Base-by-base conservation (phyloP, 352 stramenopile species). In the Phytophthora citricola region DNA sequence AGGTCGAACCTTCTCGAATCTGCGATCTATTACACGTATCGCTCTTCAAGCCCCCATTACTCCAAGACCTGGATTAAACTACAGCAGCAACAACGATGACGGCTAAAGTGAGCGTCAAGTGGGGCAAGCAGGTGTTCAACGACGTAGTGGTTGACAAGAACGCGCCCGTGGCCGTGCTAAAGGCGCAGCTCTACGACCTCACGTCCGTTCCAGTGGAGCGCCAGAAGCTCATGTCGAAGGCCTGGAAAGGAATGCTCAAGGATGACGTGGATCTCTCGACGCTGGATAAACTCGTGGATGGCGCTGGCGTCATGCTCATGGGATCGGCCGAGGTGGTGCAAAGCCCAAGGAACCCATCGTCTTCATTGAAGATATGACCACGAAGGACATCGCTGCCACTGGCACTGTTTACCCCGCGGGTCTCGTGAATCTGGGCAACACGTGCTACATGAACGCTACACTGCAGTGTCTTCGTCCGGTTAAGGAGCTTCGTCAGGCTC, bases 371-470 rank as follows among this genome's bases (percentile, higher is more conserved):
- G 92, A 97, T 65, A 85, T 96, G 74, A 79, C 80, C 8, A 72
- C 70, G 34, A 90, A 89, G 60, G 91, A 97, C 31, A 81, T 97
- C 51, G 90, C 91, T 10, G 73, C 84, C 14, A 77, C 82, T 7
- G 91, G 91, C n/a, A 91, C 86, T 5, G 69, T 93, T 2, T 92
- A 97, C 52, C 97, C 97, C 2, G 93, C 93, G 5, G 96, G 96
- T 1, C 82, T 99, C 24, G 78, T 92, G 49, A 99, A 99, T 66
- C 70, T 99, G 20, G 96, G 96, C 70, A 93, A 96, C 66, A 96
- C 88, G 50, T 96, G 88, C 69, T 96, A 94, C 78, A 94, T 99
- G 80, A 99, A 99, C 72, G 93, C 92, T 22, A 98, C 97, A 29
- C 73, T 99, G 44, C 86, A 94, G 73, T 98, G 95, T 71, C 77